Evolutionary conservation across 164 flowering plant species (phyloP), one percentile per base, ranked within the genome.

Genomic region (Macadamia tetraphylla): DNA sequence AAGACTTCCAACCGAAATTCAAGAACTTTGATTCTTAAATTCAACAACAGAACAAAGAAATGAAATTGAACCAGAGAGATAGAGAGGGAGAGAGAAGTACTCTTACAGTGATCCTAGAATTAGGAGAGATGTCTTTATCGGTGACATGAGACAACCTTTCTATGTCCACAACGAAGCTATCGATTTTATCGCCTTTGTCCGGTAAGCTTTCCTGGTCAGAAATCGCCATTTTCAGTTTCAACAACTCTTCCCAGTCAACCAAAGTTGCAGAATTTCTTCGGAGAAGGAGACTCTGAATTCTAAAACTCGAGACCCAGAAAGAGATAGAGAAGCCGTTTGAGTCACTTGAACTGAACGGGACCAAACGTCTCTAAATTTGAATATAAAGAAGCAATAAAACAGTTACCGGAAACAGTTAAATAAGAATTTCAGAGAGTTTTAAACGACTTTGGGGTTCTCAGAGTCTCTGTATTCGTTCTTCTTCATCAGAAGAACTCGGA

Each of bases 71-170:
- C 66, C 49, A 65, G 3, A 29, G 6, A 65, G 9, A 13, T 17
- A 69, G 29, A 65, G 43, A 53, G 17, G 17, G 23, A 58, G 32
- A 64, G 52, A 30, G 15, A 18, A 12, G 32, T 15, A 15, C 49
- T 40, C 84, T 79, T 76, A 88, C 93, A 7, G 70, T 82, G 67
- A 82, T 69, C 76, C 85, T 82, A 23, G 90, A 78, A 75, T 77
- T 83, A 23, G 79, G 67, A 44, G 60, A 71, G 12, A 56, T 35
- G n/a, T 84, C 85, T 67, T 73, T 82, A 32, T 72, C 71, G 55
- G n/a, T 53, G 23, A 71, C 66, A 70, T 66, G 64, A 51, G 80
- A 66, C 76, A 83, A 77, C 49, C 80, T 71, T n/a, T 85, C 88
- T 70, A 86, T 77, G 68, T 88, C 88, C 49, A 86, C 75, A 14